Percentiles rank a stretch among this genome's conserved stretches.
These are phyloP conservation scores for Penicillium sp. DNA, from an alignment of 2,329 filamentous ascomycete genomes.

Conservation along the genomic window DNA sequence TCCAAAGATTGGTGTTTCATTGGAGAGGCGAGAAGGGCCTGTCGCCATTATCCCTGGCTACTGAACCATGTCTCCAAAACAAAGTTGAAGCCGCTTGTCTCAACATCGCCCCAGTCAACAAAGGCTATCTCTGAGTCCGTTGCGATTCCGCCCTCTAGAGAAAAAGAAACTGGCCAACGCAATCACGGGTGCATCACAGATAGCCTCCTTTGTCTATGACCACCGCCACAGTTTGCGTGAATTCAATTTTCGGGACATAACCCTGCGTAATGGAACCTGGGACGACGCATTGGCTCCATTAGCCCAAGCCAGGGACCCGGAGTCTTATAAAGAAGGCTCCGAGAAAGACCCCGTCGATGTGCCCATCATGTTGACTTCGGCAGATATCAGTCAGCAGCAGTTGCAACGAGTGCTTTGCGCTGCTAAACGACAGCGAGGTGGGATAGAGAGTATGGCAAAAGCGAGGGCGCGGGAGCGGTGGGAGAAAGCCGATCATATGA, in stretches of 20 bases:
- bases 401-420: slow-evolving; percentile 30
- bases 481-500: slow-evolving; percentile 36
- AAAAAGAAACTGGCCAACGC: slow-evolving; percentile 70
- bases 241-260: slow-evolving; percentile 77
- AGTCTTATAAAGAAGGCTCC: slow-evolving; percentile 40
- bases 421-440: slow-evolving; percentile 18
- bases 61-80: slow-evolving; percentile 64
- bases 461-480: slow-evolving; percentile 28
- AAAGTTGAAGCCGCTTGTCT: neutral
- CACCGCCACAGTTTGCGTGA: slow-evolving; percentile 71
- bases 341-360: slow-evolving; percentile 34
- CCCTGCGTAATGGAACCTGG: slow-evolving; percentile 72
- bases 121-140: slow-evolving; percentile 49
- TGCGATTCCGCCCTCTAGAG: slow-evolving; percentile 67
- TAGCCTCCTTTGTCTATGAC: slow-evolving; percentile 65
- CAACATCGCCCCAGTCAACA: neutral
- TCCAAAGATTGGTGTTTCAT: slow-evolving; percentile 73
- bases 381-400: slow-evolving; percentile 26
- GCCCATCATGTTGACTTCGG: slow-evolving; percentile 28
- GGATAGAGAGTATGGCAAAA: slow-evolving; percentile 18
- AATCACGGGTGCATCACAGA: slow-evolving; percentile 62
- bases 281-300: slow-evolving; percentile 78
- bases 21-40: slow-evolving; percentile 75
- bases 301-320: slow-evolving; percentile 41
- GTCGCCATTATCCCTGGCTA: slow-evolving; percentile 69